A percentile compares a stretch with the other conserved stretches of the same genome.
Evolutionary conservation across 768 basidiomycete species (phyloP).

Genomic region (Suillus brevipes): DNA sequence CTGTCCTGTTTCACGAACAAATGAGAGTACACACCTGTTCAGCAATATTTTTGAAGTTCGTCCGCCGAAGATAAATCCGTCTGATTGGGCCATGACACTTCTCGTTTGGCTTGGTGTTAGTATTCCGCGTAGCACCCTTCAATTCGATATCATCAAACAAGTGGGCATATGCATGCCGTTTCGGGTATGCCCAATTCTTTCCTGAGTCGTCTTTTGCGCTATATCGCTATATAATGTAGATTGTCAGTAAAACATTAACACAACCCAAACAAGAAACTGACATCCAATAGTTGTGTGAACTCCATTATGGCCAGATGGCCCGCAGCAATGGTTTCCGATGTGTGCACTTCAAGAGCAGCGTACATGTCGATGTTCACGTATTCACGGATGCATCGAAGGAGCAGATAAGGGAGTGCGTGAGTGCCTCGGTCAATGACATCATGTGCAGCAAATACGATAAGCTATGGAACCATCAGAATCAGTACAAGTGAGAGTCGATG

Average conservation of each 20-base stretch:
- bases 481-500: background rate
- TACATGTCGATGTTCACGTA: conserved; percentile 35
- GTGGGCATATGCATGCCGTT: conserved; percentile 33
- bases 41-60: conserved; percentile 37
- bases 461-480: conserved; percentile 16
- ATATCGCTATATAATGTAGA: conserved; percentile 3
- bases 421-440: conserved; percentile 20
- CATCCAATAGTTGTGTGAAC: conserved; percentile 24
- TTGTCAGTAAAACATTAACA: background rate
- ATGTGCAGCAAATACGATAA: conserved; percentile 31
- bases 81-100: conserved; percentile 29
- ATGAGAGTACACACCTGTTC: conserved; percentile 27
- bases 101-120: conserved; percentile 36
- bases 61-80: conserved; percentile 23
- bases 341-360: conserved; percentile 33
- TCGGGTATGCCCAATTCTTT: conserved; percentile 36
- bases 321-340: conserved; percentile 24
- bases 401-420: conserved; percentile 19
- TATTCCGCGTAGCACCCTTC: conserved; percentile 34
- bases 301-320: conserved; percentile 20
- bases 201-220: background rate
- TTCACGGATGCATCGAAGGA: conserved; percentile 30
- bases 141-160: conserved; percentile 31
- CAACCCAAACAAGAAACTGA: conserved; percentile 9
- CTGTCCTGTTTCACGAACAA: background rate